Conservation (phyloP, 306 rosid genomes). For the Medicago ruthenica region DNA sequence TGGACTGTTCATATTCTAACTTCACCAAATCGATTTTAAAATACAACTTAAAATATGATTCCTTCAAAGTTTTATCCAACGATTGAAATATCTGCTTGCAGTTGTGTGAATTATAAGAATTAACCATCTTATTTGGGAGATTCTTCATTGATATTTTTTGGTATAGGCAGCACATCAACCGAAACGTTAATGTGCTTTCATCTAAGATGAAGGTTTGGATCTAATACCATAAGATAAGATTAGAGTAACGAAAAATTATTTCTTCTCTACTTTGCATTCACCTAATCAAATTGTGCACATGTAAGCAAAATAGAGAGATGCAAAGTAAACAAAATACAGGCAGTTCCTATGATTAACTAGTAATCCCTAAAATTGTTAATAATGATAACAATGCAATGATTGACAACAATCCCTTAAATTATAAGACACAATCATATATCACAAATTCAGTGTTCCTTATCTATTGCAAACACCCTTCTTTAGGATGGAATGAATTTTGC, state of each 20-base stretch:
- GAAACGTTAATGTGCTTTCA: background rate
- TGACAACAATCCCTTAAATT: background rate
- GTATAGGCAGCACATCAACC: no score
- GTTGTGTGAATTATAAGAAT: background rate
- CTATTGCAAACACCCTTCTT: slow-evolving; percentile 15
- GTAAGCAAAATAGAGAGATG: background rate
- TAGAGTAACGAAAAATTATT: background rate
- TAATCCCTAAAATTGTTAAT: background rate
- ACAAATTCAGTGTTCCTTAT: background rate
- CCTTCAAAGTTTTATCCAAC: no score
- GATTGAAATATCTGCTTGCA: background rate
- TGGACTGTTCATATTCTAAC: background rate
- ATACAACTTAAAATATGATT: no score
- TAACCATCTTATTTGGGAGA: background rate
- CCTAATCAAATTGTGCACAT: background rate
- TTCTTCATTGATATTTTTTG: no score
- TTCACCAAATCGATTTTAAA: background rate
- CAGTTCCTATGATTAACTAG: background rate
- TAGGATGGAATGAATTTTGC: slow-evolving; percentile 15
- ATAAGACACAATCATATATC: slow-evolving; percentile 1
- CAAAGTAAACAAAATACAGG: background rate
- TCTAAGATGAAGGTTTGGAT: background rate
- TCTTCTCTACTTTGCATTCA: background rate
- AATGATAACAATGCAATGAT: background rate
- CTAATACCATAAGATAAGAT: background rate